Percentiles rank a stretch among this genome's conserved stretches.
Conservation (phyloP, 148 eudicot species). For the Rhododendron henanense region DNA sequence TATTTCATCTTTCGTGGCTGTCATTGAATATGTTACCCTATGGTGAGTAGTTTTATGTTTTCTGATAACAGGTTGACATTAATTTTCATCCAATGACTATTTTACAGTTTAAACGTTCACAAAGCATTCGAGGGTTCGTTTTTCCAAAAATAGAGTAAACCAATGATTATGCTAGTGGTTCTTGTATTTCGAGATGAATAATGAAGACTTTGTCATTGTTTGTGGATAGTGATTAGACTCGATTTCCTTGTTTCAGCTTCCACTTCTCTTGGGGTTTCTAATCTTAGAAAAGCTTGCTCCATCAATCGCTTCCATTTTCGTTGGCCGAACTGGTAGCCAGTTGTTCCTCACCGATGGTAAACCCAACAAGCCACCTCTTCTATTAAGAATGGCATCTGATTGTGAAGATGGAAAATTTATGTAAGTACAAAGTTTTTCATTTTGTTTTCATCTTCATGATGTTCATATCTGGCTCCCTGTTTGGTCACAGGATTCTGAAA, state of each 20-base stretch:
- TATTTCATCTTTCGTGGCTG: not conserved
- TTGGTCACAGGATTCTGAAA: slow-evolving; percentile 9
- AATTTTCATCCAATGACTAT: not conserved
- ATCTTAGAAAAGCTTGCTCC: slow-evolving; percentile 90
- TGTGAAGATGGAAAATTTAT: slow-evolving; percentile 75
- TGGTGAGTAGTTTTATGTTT: not conserved
- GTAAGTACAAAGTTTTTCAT: slow-evolving; percentile 41
- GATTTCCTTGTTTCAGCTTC: slow-evolving; percentile 55
- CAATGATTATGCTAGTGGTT: not conserved
- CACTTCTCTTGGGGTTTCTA: slow-evolving; percentile 77
- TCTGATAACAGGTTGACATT: not conserved
- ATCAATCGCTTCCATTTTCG: slow-evolving; percentile 68
- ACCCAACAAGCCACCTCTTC: slow-evolving; percentile 79
- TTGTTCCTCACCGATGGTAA: slow-evolving; percentile 92
- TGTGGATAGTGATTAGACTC: slow-evolving; percentile 3
- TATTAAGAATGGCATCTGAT: slow-evolving; percentile 85
- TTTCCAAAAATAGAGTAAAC: not conserved
- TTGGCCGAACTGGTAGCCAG: slow-evolving; percentile 94
- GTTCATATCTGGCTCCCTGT: not conserved
- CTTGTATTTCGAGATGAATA: not conserved
- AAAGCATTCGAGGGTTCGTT: not conserved
- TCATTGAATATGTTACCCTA: not conserved
- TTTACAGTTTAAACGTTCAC: not conserved
- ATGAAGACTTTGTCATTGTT: slow-evolving; percentile 13
- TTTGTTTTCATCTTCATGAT: not conserved